Evolutionary conservation across 106 monocot species (phyloP), one percentile per base, ranked within the genome.

Genomic region (Dioscorea alata): DNA sequence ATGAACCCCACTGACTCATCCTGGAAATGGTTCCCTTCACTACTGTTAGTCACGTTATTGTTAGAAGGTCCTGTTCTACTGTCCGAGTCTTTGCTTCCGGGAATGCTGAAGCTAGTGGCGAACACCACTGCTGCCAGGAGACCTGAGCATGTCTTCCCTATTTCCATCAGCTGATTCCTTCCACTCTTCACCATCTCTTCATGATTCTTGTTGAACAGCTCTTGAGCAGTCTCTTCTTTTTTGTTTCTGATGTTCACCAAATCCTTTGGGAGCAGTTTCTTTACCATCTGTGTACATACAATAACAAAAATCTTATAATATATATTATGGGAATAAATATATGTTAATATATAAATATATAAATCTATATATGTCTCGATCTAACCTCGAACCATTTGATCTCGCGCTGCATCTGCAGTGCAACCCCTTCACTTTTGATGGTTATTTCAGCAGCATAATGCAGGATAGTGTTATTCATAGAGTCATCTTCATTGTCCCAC

Each of bases 51-150:
- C n/a, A n/a, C n/a, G n/a, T n/a, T n/a, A n/a, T n/a, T n/a, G n/a
- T n/a, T n/a, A n/a, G n/a, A n/a, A n/a, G n/a, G n/a, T n/a, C n/a
- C n/a, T n/a, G n/a, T n/a, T n/a, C n/a, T n/a, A 76, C 76, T 2
- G 33, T 42, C 54, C 49, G 76, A 25, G n/a, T 73, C 61, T 7
- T 76, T 34, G 4, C 7, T 76, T 23, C 76, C 74, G 4, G 81
- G 76, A 14, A 81, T 76, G 23, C 76, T 72, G 73, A 76, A 77
- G 54, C 76, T 82, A 9, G 76, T 76, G 4, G 81, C 76, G 25
- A 82, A 82, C 19, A 82, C 81, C 13, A 82, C 76, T 0, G 76
- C 81, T 7, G 81, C 81, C 14, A 82, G 65, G 2, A 82, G 76
- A 35, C 81, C 22, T 2, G 76, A 14, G 35, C 64, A 72, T n/a